Evolutionary conservation across 148 eudicot species (phyloP).

Genomic region (Vaccinium darrowii): DNA sequence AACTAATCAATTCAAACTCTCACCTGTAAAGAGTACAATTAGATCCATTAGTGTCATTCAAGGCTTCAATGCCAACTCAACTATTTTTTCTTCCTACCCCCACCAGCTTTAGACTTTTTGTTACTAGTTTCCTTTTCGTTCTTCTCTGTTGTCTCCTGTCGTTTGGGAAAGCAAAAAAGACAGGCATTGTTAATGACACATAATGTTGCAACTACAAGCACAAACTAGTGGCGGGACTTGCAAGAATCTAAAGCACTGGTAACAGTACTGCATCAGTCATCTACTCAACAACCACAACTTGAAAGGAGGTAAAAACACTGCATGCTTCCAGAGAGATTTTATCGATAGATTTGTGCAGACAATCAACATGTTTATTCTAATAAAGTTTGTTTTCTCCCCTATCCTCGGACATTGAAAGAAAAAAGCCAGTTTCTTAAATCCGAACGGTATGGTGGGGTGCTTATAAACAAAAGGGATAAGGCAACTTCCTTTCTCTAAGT

Average conservation of each 20-base stretch:
- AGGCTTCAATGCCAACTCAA: constrained; percentile 1
- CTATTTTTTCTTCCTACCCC: constrained; percentile 65
- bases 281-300: too few relatives aligned
- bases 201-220: constrained; percentile 4
- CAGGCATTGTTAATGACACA: background rate
- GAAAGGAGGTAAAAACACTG: background rate
- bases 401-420: background rate
- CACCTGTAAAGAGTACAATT: constrained; percentile 15
- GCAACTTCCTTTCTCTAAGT: background rate
- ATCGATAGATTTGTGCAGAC: background rate
- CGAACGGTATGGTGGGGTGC: background rate
- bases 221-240: background rate
- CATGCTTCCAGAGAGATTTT: background rate
- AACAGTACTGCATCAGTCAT: background rate
- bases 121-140: constrained; percentile 43
- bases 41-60: background rate
- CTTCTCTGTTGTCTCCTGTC: constrained; percentile 51
- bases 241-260: background rate
- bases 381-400: background rate
- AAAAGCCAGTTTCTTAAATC: background rate
- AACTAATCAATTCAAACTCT: background rate
- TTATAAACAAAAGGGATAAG: background rate
- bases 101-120: constrained; percentile 64
- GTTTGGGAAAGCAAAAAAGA: constrained; percentile 6
- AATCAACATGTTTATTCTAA: background rate